Evolutionary conservation across 495 filamentous ascomycete species (phyloP).

Genomic region (Xylaria castorea): DNA sequence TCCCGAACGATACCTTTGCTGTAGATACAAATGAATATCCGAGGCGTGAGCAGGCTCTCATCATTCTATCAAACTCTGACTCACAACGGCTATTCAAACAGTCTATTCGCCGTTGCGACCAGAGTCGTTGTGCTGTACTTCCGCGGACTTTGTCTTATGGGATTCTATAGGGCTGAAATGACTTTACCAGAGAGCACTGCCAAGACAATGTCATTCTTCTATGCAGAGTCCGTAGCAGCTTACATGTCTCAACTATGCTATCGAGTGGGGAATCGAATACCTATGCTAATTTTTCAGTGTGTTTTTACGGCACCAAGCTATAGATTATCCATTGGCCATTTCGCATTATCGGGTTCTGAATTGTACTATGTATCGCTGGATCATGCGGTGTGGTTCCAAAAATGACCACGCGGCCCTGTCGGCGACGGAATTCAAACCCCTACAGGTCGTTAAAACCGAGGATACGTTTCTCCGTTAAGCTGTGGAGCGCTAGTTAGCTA

Average conservation of each 20-base stretch:
- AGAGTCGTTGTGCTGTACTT: background rate
- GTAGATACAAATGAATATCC: background rate
- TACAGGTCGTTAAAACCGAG: slow-evolving; percentile 22
- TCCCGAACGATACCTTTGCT: background rate
- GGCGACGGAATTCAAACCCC: slow-evolving; percentile 17
- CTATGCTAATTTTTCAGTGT: background rate
- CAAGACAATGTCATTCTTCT: slow-evolving; percentile 18
- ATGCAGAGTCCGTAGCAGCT: slow-evolving; percentile 14
- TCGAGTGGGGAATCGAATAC: background rate
- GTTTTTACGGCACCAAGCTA: background rate
- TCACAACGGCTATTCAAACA: background rate
- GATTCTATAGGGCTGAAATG: slow-evolving; percentile 25
- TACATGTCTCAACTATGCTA: slow-evolving; percentile 5
- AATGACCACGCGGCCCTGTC: slow-evolving; percentile 19
- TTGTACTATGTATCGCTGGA: background rate
- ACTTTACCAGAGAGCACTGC: slow-evolving; percentile 1
- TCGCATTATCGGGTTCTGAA: slow-evolving; percentile 1
- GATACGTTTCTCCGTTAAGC: slow-evolving; percentile 9
- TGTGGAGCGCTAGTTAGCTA: slow-evolving; percentile 1
- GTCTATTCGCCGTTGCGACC: background rate
- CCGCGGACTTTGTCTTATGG: background rate
- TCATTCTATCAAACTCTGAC: background rate
- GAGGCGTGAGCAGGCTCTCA: background rate
- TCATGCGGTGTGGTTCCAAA: slow-evolving; percentile 3
- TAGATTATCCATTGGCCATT: background rate